Evolutionary conservation across 2,329 filamentous ascomycete genomes (phyloP).

Genomic region (Orbilia javanica): DNA sequence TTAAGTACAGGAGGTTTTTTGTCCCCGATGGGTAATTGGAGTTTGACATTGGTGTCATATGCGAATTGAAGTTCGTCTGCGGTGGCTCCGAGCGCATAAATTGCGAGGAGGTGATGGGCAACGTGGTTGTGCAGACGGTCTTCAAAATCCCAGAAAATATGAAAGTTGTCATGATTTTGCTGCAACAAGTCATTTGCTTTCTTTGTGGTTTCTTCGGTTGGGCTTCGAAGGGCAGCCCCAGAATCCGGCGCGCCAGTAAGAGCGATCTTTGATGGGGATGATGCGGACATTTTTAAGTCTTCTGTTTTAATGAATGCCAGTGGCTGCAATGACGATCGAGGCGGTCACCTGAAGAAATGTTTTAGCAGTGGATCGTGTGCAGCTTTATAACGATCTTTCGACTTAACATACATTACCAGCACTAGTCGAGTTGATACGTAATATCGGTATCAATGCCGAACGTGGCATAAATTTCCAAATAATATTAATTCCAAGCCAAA

Average conservation of each 20-base stretch:
- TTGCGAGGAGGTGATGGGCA: slow-evolving; percentile 78
- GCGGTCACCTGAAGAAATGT: not conserved
- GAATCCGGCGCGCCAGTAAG: slow-evolving; percentile 25
- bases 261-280: slow-evolving; percentile 29
- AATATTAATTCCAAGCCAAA: not conserved
- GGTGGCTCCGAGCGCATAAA: slow-evolving; percentile 80
- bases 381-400: not conserved
- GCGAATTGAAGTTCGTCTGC: slow-evolving; percentile 72
- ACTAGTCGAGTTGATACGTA: not conserved
- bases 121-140: slow-evolving; percentile 86
- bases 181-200: slow-evolving; percentile 78
- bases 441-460: slow-evolving; percentile 10
- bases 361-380: not conserved
- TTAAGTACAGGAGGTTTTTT: slow-evolving; percentile 67
- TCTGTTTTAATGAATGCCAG: not conserved
- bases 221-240: not conserved
- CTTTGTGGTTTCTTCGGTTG: slow-evolving; percentile 72
- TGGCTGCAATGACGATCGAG: not conserved
- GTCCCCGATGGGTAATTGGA: slow-evolving; percentile 68
- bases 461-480: not conserved
- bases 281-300: not conserved
- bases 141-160: slow-evolving; percentile 81
- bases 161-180: slow-evolving; percentile 76
- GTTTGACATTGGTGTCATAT: slow-evolving; percentile 77
- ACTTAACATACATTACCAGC: not conserved